Conservation (phyloP, 257 asterid genomes). For the Fraxinus excelsior region DNA sequence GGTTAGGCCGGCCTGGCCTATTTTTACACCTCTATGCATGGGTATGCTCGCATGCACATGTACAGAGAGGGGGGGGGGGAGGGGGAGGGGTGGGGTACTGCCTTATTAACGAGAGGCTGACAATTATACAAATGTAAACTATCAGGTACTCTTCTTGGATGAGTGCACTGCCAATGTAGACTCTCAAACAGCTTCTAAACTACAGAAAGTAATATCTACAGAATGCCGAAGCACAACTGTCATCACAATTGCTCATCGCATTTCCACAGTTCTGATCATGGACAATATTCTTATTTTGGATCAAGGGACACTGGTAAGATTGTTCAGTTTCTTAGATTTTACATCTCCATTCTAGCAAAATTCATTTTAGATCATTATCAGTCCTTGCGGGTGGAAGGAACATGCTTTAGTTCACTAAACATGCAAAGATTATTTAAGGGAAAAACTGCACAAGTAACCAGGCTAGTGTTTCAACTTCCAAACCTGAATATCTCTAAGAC, state of each 20-base stretch:
- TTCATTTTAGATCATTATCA: neutral
- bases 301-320: constrained; percentile 69
- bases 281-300: constrained; percentile 74
- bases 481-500: neutral
- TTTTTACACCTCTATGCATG: neutral
- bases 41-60: no score
- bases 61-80: no score
- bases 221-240: constrained; percentile 57
- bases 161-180: constrained; percentile 92
- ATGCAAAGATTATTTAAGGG: neutral
- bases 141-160: constrained; percentile 85
- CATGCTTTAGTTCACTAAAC: neutral
- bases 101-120: neutral
- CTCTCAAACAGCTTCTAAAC: constrained; percentile 77
- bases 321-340: neutral
- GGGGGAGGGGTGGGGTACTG: no score
- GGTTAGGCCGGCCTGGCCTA: neutral
- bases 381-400: neutral
- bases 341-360: neutral
- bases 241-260: constrained; percentile 89
- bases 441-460: neutral
- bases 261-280: constrained; percentile 76
- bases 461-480: neutral
- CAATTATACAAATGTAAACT: neutral
- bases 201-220: constrained; percentile 61